Conservation (phyloP, 2,329 filamentous ascomycete genomes). For the Botryosphaeria dothidea region DNA sequence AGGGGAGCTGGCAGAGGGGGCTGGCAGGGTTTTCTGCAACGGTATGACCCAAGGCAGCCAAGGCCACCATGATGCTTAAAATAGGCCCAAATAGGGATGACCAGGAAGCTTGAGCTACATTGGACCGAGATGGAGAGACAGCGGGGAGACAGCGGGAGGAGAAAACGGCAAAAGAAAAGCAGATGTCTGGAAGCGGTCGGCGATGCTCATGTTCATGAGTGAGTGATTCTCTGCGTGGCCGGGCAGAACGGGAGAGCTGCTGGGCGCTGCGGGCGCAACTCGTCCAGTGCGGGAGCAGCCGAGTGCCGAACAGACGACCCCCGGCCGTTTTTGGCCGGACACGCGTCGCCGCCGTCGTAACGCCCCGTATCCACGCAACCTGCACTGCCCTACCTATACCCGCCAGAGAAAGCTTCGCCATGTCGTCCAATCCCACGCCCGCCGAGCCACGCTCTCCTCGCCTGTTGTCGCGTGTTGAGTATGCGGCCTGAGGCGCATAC, state of each 20-base stretch:
- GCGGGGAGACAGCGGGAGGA: background rate
- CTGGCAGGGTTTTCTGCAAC: background rate
- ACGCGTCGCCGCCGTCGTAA: conserved; percentile 6
- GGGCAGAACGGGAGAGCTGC: background rate
- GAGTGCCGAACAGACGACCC: background rate
- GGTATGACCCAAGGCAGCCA: background rate
- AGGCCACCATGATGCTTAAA: background rate
- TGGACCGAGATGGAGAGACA: background rate
- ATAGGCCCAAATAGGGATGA: too few species aligned
- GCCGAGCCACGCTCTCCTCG: background rate
- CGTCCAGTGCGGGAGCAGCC: background rate
- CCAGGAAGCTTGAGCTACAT: too few species aligned
- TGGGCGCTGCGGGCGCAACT: background rate
- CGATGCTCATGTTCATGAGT: background rate
- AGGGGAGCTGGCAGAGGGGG: too few species aligned
- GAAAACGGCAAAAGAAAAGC: background rate
- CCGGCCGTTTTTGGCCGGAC: background rate
- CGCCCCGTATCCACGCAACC: background rate
- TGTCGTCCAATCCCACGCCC: background rate
- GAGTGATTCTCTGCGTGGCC: too few species aligned
- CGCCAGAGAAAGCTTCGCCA: background rate
- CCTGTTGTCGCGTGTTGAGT: background rate
- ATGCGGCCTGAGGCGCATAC: background rate
- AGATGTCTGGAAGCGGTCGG: background rate
- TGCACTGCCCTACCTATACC: background rate